Evolutionary conservation across 345 rosid species (phyloP), one percentile per base, ranked within the genome.

Genomic region (Bruguiera parviflora): DNA sequence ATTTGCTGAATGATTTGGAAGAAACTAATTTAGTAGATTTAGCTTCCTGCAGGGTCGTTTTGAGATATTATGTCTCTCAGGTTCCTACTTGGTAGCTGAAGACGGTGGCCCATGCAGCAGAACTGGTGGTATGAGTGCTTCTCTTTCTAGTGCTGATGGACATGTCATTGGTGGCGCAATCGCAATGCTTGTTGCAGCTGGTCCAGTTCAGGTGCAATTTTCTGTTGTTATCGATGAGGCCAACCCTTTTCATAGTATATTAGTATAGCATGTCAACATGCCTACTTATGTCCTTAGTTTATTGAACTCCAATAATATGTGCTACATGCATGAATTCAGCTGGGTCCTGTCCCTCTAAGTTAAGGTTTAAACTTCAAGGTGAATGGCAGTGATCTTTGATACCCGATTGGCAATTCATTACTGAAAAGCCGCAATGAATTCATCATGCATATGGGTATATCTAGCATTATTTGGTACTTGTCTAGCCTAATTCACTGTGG

Each of bases 41-140:
- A 53, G 21, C 78, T 58, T 78, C 24, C 59, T 80, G 71, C 70
- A 96, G 99, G 99, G 99, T 25, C 87, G 77, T 66, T 96, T 96
- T 37, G 95, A 92, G 87, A 92, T 96, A 82, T 78, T 96, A 78
- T 86, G 97, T 80, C 78, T 96, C 82, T 92, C 97, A 3, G 99
- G 99, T 61, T 96, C 96, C 53, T 96, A 88, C 77, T 81, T 96
- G 82, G 81, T 96, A 64, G 85, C 89, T 49, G 99, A 96, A 80
- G 97, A 89, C 61, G 96, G 95, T 64, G 92, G 95, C n/a, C 80
- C 96, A 53, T 86, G 78, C 51, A 80, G 79, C 71, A 82, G 99
- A 73, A 87, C 86, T 25, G 99, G 99, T n/a, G 98, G 99, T 66
- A 56, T 96, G 33, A 96, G 98, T 75, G 98, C 86, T 70, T 92